Conservation (phyloP, 495 filamentous ascomycete species). For the Aspergillus coremiiformis region DNA sequence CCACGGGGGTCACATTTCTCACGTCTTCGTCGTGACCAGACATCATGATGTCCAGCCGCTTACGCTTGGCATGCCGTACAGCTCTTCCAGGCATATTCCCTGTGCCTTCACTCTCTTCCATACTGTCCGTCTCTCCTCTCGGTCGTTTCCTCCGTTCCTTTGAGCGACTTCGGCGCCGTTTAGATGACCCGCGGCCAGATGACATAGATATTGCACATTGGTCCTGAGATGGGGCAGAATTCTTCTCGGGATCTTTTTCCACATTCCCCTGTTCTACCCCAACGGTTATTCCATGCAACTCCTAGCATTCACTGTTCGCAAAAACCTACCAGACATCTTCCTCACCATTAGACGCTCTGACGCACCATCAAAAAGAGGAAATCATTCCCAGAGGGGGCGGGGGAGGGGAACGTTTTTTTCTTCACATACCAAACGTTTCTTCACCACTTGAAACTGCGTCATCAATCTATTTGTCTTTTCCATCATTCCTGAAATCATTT, state of each 20-base stretch:
- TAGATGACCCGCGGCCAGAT: not conserved
- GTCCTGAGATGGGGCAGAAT: too few relatives aligned
- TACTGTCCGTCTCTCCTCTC: not conserved
- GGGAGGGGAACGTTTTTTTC: too few relatives aligned
- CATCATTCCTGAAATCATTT: conserved; percentile 28
- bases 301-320: not conserved
- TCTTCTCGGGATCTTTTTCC: too few relatives aligned
- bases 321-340: not conserved
- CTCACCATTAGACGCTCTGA: not conserved
- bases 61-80: conserved; percentile 16
- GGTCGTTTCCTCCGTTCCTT: conserved; percentile 1
- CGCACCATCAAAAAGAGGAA: not conserved
- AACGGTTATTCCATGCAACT: not conserved
- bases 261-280: not conserved
- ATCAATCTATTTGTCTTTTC: conserved; percentile 32
- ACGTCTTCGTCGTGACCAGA: conserved; percentile 17
- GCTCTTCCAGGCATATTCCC: not conserved
- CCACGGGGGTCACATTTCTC: conserved; percentile 15
- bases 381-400: too few relatives aligned
- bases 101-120: not conserved
- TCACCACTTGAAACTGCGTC: conserved; percentile 27
- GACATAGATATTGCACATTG: not conserved
- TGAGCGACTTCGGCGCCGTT: not conserved
- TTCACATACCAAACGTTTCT: conserved; percentile 30
- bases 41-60: conserved; percentile 12